Base-by-base conservation (phyloP, 202 grass and related monocot genomes). In the Digitaria exilis region DNA sequence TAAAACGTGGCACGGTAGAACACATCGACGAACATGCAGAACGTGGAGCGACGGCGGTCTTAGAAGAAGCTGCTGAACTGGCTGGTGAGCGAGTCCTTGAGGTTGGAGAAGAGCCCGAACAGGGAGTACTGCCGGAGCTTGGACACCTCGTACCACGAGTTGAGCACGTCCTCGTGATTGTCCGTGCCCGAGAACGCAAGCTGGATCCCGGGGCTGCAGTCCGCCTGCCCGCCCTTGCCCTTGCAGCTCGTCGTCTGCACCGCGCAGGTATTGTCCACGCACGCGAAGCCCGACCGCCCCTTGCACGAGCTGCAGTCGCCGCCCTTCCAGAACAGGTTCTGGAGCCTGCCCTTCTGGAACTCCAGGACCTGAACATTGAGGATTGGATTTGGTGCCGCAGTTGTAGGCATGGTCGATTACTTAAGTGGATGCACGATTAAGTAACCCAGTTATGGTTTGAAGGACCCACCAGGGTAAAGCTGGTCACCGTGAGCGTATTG, bases 141-240 rank as follows among this genome's bases (percentile, higher is more conserved):
- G 42, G 96, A 94, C 43, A 94, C 96, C 75, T 98, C 93, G 45
- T 96, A 98, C 96, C 96, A 98, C 7, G 92, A 95, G 67, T 98
- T 98, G 76, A 98, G 87, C 19, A 90, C 93, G 0, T 71, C 82
- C 37, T 98, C 96, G 35, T 95, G 90, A 74, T 88, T 92, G 81
- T 98, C 96, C 3, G 93, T 95, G 56, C 96, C 96, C 0, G 96
- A 95, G 86, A 96, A 98, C 7, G 96, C 92, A 2, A 98, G 81
- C 82, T 98, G 92, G 12, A 98, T 92, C n/a, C 89, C 87, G 0
- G 87, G 84, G 84, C 80, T 92, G 80, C 96, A 98, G 14, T 98
- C 89, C 26, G 64, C 83, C 32, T 80, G 75, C 56, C 96, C 96
- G 21, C 87, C 84, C 62, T 69, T 90, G 77, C 65, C 87, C 28